phyloP scores from a whole-genome alignment of 306 rosid species.

The Cucumis cinereus region DNA sequence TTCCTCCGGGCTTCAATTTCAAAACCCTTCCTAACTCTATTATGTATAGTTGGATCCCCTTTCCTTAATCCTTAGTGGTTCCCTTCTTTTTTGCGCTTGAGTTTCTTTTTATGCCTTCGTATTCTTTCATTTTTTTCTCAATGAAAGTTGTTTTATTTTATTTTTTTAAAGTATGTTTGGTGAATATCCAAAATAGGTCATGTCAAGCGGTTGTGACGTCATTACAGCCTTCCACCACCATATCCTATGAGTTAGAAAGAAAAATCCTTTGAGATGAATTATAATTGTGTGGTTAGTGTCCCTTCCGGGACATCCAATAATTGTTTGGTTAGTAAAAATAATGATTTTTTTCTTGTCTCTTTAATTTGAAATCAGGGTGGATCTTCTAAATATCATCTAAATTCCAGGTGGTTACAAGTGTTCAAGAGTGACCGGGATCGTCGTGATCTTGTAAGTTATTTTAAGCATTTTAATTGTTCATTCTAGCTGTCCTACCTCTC shows the following conservation, averaged over 20 bases:
- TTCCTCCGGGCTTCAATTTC: too few species aligned
- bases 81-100: too few species aligned
- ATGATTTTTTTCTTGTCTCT: constrained; percentile 3
- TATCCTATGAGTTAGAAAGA: not conserved
- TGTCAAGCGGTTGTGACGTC: not conserved
- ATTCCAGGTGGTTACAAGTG: constrained; percentile 84
- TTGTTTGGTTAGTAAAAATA: not conserved
- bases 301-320: too few species aligned
- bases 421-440: constrained; percentile 87
- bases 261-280: not conserved
- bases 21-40: too few species aligned
- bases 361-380: constrained; percentile 57
- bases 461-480: not conserved
- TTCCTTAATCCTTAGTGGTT: too few species aligned
- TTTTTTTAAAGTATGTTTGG: too few species aligned
- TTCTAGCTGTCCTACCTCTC: not conserved
- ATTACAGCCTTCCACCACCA: not conserved
- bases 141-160: too few species aligned
- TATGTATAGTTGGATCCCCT: too few species aligned
- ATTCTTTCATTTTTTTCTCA: too few species aligned
- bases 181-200: not conserved
- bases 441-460: constrained; percentile 68
- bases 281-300: too few species aligned
- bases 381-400: constrained; percentile 75
- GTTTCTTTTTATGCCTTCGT: too few species aligned